Conservation (phyloP, 192 early-diverging fungal genomes). For the Neocallimastix lanati region DNA sequence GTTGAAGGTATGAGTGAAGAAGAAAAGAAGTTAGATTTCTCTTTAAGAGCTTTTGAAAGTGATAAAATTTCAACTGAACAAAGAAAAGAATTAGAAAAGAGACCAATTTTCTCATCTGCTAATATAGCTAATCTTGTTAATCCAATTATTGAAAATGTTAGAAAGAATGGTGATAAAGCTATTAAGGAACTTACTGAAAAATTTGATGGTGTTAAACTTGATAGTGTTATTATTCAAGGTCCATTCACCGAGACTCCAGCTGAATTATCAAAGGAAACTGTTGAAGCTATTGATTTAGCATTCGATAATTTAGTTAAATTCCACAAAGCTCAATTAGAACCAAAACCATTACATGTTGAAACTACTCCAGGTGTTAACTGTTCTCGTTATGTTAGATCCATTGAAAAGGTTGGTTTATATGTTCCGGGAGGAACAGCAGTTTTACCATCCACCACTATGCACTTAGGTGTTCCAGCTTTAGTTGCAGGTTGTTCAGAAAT, state of each 20-base stretch:
- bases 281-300: constrained; percentile 79
- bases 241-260: constrained; percentile 44
- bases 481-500: constrained; percentile 93
- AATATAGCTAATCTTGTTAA: constrained; percentile 72
- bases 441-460: constrained; percentile 82
- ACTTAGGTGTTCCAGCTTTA: constrained; percentile 92
- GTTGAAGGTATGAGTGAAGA: too few relatives aligned
- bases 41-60: constrained; percentile 2
- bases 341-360: constrained; percentile 57
- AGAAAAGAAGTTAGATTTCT: not conserved
- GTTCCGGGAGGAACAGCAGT: constrained; percentile 96
- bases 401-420: constrained; percentile 91
- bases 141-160: constrained; percentile 79
- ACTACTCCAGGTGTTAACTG: constrained; percentile 97
- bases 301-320: constrained; percentile 83
- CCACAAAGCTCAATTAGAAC: constrained; percentile 76
- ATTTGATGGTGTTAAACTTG: constrained; percentile 72
- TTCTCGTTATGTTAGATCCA: constrained; percentile 78
- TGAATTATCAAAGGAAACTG: constrained; percentile 32
- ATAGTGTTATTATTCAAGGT: constrained; percentile 50
- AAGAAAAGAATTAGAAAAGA: constrained; percentile 41
- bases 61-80: not conserved
- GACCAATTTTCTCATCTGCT: constrained; percentile 81
- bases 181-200: constrained; percentile 66
- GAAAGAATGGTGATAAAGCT: constrained; percentile 64